Evolutionary conservation across 768 basidiomycete genomes (phyloP), one percentile per base, ranked within the genome.

Genomic region (Auriscalpium vulgare): DNA sequence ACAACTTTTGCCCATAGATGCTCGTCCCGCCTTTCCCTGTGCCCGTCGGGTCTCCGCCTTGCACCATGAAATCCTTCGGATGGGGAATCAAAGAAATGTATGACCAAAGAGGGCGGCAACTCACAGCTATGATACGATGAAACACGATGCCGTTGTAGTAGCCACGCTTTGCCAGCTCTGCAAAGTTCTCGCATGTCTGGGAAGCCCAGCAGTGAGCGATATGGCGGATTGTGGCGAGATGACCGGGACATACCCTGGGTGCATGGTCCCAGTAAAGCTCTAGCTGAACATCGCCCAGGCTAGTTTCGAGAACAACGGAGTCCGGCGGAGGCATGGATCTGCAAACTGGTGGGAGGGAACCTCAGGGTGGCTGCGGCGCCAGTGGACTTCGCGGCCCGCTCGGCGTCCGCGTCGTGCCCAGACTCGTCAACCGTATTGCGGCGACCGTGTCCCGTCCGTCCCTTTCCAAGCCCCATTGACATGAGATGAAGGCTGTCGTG

Each of bases 181-280:
- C 80, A 71, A 98, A 97, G 77, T 98, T 99, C 70, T 88, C 84
- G 75, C 94, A 97, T 11, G 95, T 95, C 90, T 97, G 57, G 21
- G 59, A 47, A 48, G 44, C 51, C 44, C 13, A 43, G 40, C 51
- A 46, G 51, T 61, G 56, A 55, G 57, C 59, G 23, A 8, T 37
- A 10, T 43, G 56, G 9, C 38, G 37, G 49, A 5, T 10, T 49
- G 36, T 29, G 37, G 54, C 38, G 51, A 35, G 50, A 47, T 38
- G 17, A n/a, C 8, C 21, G 14, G 21, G 47, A 21, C 71, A 54
- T 56, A 79, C 79, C 72, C 76, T 80, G 68, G 93, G 95, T 1
- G 94, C 91, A 69, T 97, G 93, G 40, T 90, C 74, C 84, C 87
- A 92, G 73, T 97, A 97, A 21, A 98, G 78, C 71, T 98, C 95